These are phyloP conservation scores for Cryphonectria nitschkei DNA, from an alignment of 2,329 filamentous ascomycete species.

Conservation along the genomic window DNA sequence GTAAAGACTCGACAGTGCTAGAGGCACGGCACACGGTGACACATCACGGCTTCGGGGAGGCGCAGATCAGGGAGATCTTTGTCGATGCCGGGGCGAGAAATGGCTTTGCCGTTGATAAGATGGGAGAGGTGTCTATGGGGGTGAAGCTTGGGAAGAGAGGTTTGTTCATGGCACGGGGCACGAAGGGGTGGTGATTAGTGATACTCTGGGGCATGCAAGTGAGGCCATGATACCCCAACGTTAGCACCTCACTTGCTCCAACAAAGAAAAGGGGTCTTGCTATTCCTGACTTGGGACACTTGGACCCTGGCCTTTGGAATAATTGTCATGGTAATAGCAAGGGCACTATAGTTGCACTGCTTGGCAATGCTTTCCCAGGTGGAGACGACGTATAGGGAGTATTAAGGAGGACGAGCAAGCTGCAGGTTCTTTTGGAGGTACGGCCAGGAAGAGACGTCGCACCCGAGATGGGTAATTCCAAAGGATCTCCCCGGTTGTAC, in stretches of 20 bases:
- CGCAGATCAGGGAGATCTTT: conserved; percentile 64
- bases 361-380: background rate
- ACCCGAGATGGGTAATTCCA: background rate
- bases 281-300: background rate
- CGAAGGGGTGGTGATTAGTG: conserved; percentile 39
- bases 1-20: background rate
- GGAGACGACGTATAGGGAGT: background rate
- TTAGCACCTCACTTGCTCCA: too few relatives aligned
- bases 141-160: conserved; percentile 41
- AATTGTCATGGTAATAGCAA: background rate
- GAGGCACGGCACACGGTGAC: conserved; percentile 55
- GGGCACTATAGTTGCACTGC: background rate
- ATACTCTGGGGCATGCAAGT: background rate
- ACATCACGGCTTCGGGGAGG: conserved; percentile 67
- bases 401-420: background rate
- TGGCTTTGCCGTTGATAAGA: conserved; percentile 60
- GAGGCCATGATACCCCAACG: background rate
- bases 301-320: background rate
- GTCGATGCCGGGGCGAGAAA: conserved; percentile 61
- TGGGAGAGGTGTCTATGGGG: conserved; percentile 38
- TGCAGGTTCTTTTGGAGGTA: background rate
- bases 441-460: background rate
- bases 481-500: background rate
- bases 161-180: conserved; percentile 56
- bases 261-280: background rate